A percentile compares a stretch with the other conserved stretches of the same genome.
These are phyloP conservation scores for Ormosia semicastrata DNA, from an alignment of 306 rosid genomes.

Conservation along the genomic window DNA sequence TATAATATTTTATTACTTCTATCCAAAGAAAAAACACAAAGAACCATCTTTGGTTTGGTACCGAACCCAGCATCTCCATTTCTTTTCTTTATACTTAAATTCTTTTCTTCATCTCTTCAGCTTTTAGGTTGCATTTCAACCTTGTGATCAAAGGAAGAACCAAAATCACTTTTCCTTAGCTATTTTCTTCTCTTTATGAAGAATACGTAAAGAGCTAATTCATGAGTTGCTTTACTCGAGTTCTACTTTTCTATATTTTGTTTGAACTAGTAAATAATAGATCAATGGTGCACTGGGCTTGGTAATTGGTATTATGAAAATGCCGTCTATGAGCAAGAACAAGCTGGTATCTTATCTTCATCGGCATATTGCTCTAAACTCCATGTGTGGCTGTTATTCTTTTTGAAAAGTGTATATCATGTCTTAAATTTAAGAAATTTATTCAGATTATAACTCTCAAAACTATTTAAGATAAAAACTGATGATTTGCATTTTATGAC, in stretches of 20 bases:
- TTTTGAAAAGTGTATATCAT: too few species aligned
- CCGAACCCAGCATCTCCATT: neutral
- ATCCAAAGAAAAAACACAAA: too few species aligned
- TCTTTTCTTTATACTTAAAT: constrained; percentile 4
- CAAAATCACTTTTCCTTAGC: neutral
- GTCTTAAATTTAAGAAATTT: neutral
- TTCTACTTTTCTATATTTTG: too few species aligned
- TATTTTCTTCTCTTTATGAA: neutral
- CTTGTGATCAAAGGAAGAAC: constrained; percentile 19
- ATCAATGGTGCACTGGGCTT: too few species aligned
- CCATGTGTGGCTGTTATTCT: too few species aligned
- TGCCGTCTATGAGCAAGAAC: too few species aligned
- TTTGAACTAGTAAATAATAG: too few species aligned
- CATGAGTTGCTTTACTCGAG: neutral
- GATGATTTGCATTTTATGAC: too few species aligned
- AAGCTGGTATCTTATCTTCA: too few species aligned
- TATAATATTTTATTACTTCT: too few species aligned
- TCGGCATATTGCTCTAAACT: too few species aligned
- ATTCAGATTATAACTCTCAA: neutral
- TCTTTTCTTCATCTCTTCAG: constrained; percentile 3
- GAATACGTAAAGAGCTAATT: neutral
- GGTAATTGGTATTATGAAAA: too few species aligned
- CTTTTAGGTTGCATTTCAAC: neutral
- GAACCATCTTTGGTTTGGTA: neutral
- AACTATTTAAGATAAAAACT: neutral